Base-by-base conservation (phyloP, 257 asterid species). In the Penstemon newberryi region DNA sequence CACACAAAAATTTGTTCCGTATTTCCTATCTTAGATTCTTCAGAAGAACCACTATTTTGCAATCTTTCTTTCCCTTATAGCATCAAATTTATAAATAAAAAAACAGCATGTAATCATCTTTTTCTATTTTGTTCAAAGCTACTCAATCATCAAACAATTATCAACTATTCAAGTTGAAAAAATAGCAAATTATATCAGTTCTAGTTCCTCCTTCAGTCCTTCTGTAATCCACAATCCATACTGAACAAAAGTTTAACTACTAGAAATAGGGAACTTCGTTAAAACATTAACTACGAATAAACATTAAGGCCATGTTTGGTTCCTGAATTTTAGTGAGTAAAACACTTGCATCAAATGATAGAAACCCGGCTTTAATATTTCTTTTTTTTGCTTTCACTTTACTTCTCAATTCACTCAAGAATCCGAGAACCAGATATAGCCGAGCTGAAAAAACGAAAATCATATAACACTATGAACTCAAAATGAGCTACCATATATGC, bases 141-240 rank as follows among this genome's bases (percentile, higher is more conserved):
- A 58, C 18, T 60, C 47, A 6, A 56, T 43, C 5, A 58, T 58
- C 54, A 57, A 12, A 7, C 45, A 49, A 52, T 19, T n/a, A 38
- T 33, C 63, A 39, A 6, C 7, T 9, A 3, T 6, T 12, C 33
- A 25, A 25, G 58, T 54, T 66, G 5, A 4, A 2, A 3, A 41
- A 2, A 40, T 53, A 67, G 46, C 5, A 33, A 55, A 52, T 42
- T 62, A 54, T 53, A 43, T 42, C 54, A 8, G 57, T 33, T 10
- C 49, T 10, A n/a, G 49, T 11, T 45, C 72, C 39, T 65, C 7
- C 66, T 6, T 13, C 60, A 56, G 50, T 33, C 7, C 66, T 6
- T 13, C 60, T 65, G 50, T 33, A 42, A 10, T 46, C 56, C 52
- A 43, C 49, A 40, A 44, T 15, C 25, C 40, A 62, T 63, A 5